Percentiles rank a stretch among this genome's conserved stretches.
phyloP scores from a whole-genome alignment of 2,329 filamentous ascomycete species.

The Blumeria hordei region DNA sequence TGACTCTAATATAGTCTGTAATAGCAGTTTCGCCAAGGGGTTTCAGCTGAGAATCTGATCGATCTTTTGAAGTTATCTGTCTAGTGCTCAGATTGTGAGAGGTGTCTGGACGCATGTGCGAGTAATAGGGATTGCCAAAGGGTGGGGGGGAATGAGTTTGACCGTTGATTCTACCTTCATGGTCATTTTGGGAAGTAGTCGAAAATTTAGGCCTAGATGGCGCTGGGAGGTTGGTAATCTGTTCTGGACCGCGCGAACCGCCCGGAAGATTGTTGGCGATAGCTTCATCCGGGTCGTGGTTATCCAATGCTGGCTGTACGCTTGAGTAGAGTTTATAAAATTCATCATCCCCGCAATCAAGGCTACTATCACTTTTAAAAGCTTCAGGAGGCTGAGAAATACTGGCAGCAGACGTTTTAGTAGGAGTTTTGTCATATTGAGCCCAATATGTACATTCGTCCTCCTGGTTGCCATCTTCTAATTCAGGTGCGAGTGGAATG shows the following conservation, averaged over 20 bases:
- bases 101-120: no score
- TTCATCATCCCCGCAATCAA: conserved; percentile 31
- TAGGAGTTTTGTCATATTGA: conserved; percentile 48
- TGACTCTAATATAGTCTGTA: conserved; percentile 55
- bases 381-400: conserved; percentile 27
- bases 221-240: no score
- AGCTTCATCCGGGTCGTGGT: conserved; percentile 55
- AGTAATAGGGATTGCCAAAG: no score
- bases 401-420: conserved; percentile 35
- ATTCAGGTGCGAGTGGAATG: conserved; percentile 4
- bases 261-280: conserved; percentile 16
- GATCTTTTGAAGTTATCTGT: no score
- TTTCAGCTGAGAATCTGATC: conserved; percentile 9
- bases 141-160: no score
- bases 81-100: no score
- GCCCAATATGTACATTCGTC: conserved; percentile 65
- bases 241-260: no score
- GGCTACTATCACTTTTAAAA: not conserved
- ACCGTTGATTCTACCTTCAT: no score
- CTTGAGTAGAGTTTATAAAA: conserved; percentile 58
- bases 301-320: conserved; percentile 61
- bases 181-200: no score
- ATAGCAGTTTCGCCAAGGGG: conserved; percentile 47
- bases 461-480: conserved; percentile 25
- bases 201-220: no score